These are phyloP conservation scores for Microsporum audouinii DNA, from an alignment of 2,329 filamentous ascomycete species.

Conservation along the genomic window DNA sequence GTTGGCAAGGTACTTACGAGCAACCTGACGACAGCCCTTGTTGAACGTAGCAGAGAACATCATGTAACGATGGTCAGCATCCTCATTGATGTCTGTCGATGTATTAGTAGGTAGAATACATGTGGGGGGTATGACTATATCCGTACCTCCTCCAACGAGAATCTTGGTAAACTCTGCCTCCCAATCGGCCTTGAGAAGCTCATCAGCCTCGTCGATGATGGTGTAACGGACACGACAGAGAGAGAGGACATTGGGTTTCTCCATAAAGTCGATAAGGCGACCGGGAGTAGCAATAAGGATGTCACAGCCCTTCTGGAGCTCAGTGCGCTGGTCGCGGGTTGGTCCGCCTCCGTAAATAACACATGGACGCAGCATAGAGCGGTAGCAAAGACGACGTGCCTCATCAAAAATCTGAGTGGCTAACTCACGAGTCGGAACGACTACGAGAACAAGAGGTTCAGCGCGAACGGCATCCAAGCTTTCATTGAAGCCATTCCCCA, in stretches of 20 bases:
- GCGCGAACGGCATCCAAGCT: slow-evolving; percentile 50
- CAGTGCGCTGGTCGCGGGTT: slow-evolving; percentile 53
- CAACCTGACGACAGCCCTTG: slow-evolving; percentile 62
- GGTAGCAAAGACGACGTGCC: slow-evolving; percentile 81
- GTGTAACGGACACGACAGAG: slow-evolving; percentile 39
- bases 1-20: slow-evolving; percentile 60
- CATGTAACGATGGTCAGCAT: slow-evolving; percentile 56
- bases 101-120: neutral
- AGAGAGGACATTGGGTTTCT: slow-evolving; percentile 43
- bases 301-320: slow-evolving; percentile 76
- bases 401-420: slow-evolving; percentile 93
- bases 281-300: slow-evolving; percentile 81
- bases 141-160: slow-evolving; percentile 67
- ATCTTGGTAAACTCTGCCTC: slow-evolving; percentile 62
- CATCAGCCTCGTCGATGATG: slow-evolving; percentile 89
- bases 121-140: neutral
- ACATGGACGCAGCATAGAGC: slow-evolving; percentile 84
- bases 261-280: slow-evolving; percentile 73
- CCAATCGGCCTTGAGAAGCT: slow-evolving; percentile 76
- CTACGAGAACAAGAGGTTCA: slow-evolving; percentile 76
- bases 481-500: slow-evolving; percentile 42
- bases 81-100: slow-evolving; percentile 58
- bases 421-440: slow-evolving; percentile 79
- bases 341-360: slow-evolving; percentile 81
- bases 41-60: slow-evolving; percentile 96